Percentiles rank a stretch among this genome's conserved stretches.
Conservation (phyloP, 176 grass and related monocot species). For the Rhipidocladum racemiflorum region DNA sequence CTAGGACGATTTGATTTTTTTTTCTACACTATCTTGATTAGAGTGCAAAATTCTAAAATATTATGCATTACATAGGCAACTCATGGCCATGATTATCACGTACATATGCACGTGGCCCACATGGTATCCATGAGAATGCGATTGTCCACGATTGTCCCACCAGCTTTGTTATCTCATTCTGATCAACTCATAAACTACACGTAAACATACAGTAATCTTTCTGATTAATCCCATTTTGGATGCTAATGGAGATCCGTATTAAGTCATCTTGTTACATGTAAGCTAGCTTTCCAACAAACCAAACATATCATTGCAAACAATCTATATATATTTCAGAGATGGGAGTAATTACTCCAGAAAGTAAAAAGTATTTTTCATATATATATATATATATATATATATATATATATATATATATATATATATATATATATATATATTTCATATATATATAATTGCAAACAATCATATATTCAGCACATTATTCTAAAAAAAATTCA, state of each 20-base stretch:
- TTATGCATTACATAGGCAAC: too few species aligned
- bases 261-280: slow-evolving; percentile 6
- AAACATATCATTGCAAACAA: not conserved
- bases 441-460: too few species aligned
- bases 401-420: too few species aligned
- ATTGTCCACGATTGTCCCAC: not conserved
- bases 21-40: too few species aligned
- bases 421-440: too few species aligned
- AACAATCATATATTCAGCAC: too few species aligned
- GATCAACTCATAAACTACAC: not conserved
- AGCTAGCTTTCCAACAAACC: not conserved
- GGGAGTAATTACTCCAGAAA: too few species aligned
- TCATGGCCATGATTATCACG: slow-evolving; percentile 6
- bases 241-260: not conserved
- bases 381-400: too few species aligned
- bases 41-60: too few species aligned
- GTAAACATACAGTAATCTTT: not conserved
- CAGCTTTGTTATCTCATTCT: not conserved
- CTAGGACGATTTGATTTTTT: too few species aligned
- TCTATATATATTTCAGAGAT: too few species aligned
- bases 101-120: slow-evolving; percentile 33
- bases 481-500: not conserved
- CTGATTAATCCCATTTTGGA: not conserved
- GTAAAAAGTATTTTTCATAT: too few species aligned
- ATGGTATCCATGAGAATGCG: not conserved